Conservation (phyloP, 1,284 basidiomycete genomes). For the Cutaneotrichosporon arboriforme region DNA sequence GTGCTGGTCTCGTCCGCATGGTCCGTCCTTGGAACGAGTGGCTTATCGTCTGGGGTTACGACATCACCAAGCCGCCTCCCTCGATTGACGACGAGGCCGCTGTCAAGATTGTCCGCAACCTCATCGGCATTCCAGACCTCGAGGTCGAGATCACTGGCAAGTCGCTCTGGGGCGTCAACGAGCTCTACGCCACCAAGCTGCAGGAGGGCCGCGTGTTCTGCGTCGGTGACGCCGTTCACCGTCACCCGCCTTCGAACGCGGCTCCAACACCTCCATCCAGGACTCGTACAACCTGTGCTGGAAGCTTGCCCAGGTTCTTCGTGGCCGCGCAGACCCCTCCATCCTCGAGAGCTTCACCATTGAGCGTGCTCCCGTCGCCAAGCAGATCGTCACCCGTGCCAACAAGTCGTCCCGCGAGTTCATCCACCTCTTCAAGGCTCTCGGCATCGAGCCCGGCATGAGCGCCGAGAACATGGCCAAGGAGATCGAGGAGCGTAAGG, state of each 20-base stretch:
- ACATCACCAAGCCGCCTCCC: constrained; percentile 12
- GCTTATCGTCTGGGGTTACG: constrained; percentile 15
- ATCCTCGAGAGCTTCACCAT: constrained; percentile 12
- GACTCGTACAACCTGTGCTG: constrained; percentile 18
- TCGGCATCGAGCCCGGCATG: constrained; percentile 17
- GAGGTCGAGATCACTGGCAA: constrained; percentile 17
- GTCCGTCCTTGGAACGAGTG: constrained; percentile 19
- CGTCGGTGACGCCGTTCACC: constrained; percentile 17
- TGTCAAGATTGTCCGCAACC: constrained; percentile 10
- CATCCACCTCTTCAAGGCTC: constrained; percentile 15
- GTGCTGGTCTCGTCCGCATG: constrained; percentile 17
- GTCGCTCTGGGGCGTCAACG: constrained; percentile 18
- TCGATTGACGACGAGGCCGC: constrained; percentile 10
- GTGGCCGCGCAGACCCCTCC: constrained; percentile 7
- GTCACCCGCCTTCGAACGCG: constrained; percentile 17
- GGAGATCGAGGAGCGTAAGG: constrained; percentile 19
- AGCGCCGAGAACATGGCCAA: constrained; percentile 10
- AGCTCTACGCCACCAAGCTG: constrained; percentile 13
- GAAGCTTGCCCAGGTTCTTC: constrained; percentile 13
- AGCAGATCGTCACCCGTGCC: constrained; percentile 18
- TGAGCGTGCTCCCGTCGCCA: constrained; percentile 15
- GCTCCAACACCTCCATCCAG: constrained; percentile 18
- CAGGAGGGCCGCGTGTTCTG: constrained; percentile 16
- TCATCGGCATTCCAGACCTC: constrained; percentile 16
- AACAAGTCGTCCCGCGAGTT: constrained; percentile 18